phyloP scores from a whole-genome alignment of 1,284 basidiomycete genomes.

The Fomitopsis betulina region DNA sequence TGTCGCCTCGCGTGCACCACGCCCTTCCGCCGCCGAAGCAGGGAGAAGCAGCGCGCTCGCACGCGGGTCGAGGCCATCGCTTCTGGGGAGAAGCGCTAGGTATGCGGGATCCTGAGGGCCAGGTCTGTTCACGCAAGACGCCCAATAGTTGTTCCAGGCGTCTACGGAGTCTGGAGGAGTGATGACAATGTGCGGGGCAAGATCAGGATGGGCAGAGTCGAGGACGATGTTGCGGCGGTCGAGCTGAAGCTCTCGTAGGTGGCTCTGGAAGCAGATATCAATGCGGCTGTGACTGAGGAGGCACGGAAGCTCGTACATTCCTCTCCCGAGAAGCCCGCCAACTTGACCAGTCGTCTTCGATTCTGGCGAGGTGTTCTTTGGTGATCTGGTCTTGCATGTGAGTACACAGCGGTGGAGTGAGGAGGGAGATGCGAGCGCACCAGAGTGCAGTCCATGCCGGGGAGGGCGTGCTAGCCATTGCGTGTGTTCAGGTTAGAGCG shows the following conservation, averaged over 20 bases:
- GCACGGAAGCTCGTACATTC: background rate
- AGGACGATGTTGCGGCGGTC: conserved; percentile 28
- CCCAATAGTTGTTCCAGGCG: conserved; percentile 30
- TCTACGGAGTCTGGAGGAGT: conserved; percentile 33
- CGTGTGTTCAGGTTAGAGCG: background rate
- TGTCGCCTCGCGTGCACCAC: background rate
- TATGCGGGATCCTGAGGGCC: conserved; percentile 7
- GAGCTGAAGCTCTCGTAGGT: conserved; percentile 11
- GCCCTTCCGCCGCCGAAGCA: background rate
- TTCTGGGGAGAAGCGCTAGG: conserved; percentile 8
- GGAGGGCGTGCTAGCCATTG: background rate
- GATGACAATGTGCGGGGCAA: conserved; percentile 45
- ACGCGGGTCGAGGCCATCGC: background rate
- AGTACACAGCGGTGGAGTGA: background rate
- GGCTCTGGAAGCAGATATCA: conserved; percentile 6
- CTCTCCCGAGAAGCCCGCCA: conserved; percentile 2
- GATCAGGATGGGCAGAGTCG: conserved; percentile 20
- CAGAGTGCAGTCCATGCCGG: background rate
- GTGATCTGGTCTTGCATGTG: background rate
- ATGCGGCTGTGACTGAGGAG: background rate
- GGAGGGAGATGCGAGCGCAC: background rate
- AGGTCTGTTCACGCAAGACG: conserved; percentile 27
- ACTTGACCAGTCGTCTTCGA: conserved; percentile 2
- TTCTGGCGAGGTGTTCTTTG: background rate
- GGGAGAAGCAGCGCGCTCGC: background rate